Percentiles rank a stretch among this genome's conserved stretches.
These are phyloP conservation scores for Candida glaebosa DNA, from an alignment of 805 yeast species.

Conservation along the genomic window DNA sequence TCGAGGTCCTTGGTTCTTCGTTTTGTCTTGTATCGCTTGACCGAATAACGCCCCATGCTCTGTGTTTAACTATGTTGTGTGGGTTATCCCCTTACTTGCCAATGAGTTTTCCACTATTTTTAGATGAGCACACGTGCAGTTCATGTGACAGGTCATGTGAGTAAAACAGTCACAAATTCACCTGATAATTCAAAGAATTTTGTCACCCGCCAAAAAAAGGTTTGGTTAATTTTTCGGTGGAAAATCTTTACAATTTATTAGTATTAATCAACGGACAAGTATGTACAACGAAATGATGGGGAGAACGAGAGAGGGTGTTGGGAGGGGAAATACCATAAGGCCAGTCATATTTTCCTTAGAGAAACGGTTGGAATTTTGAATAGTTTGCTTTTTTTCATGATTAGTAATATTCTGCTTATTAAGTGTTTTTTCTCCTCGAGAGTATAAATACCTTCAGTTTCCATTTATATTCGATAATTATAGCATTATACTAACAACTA, in stretches of 20 bases:
- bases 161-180: neutral
- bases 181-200: neutral
- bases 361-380: too few species aligned
- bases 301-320: neutral
- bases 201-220: neutral
- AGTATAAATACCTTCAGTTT: neutral
- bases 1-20: constrained; percentile 85
- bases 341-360: too few species aligned
- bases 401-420: neutral
- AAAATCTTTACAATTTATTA: neutral
- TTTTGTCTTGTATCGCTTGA: constrained; percentile 83
- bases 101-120: too few species aligned
- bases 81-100: too few species aligned
- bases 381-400: too few species aligned
- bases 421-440: too few species aligned
- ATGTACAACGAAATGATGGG: neutral
- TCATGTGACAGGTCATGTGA: neutral
- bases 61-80: neutral
- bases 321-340: neutral
- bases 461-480: neutral
- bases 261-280: constrained; percentile 2
- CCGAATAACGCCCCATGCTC: constrained; percentile 83
- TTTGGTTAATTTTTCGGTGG: neutral
- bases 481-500: constrained; percentile 4
- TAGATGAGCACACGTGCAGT: constrained; percentile 7